phyloP scores from a whole-genome alignment of 2,329 filamentous ascomycete species.

The Diaporthe sp. region DNA sequence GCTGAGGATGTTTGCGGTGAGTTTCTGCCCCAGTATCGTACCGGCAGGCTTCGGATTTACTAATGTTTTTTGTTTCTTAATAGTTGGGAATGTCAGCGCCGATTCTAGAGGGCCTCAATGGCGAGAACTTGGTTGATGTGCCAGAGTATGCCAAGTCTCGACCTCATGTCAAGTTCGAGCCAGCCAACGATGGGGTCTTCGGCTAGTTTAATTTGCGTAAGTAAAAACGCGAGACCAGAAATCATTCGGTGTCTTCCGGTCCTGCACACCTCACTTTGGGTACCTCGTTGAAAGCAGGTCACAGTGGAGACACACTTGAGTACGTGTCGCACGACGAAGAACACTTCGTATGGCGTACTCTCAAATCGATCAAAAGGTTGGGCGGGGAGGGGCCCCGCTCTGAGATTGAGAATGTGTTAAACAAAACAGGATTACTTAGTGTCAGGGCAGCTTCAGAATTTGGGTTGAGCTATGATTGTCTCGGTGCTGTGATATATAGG shows the following conservation, averaged over 20 bases:
- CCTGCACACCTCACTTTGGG: no score
- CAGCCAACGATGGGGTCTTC: conserved; percentile 41
- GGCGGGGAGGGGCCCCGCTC: background rate
- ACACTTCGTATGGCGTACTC: no score
- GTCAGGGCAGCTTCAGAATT: background rate
- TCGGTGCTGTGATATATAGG: background rate
- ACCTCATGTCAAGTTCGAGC: conserved; percentile 42
- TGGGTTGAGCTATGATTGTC: no score
- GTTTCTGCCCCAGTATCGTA: background rate
- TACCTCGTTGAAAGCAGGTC: background rate
- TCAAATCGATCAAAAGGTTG: background rate
- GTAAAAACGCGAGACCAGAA: background rate
- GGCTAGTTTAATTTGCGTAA: background rate
- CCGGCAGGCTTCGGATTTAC: background rate
- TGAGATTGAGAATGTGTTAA: background rate
- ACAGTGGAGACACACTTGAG: background rate
- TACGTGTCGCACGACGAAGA: background rate
- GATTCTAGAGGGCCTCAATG: conserved; percentile 19
- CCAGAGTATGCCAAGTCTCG: conserved; percentile 35
- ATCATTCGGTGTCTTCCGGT: background rate
- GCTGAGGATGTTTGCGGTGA: conserved; percentile 41
- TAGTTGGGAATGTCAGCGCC: conserved; percentile 34
- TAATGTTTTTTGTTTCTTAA: background rate
- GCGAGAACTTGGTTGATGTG: conserved; percentile 24
- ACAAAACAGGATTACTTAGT: background rate